Evolutionary conservation across 176 grass and related monocot genomes (phyloP).

Genomic region (Avena atlantica): DNA sequence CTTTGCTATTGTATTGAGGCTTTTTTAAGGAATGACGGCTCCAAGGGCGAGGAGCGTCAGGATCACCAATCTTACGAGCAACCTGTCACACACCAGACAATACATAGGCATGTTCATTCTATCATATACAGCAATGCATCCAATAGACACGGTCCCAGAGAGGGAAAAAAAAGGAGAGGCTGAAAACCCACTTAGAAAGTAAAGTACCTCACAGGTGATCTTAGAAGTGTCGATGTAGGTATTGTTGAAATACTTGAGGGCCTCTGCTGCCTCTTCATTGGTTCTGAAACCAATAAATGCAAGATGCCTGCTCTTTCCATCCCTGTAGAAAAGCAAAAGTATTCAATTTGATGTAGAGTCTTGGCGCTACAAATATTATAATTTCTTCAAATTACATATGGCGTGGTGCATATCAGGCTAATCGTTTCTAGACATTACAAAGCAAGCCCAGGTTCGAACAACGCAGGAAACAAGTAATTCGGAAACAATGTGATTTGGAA

Average conservation of each 20-base stretch:
- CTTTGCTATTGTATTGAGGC: slow-evolving; percentile 43
- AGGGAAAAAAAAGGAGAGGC: neutral
- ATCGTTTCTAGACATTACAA: neutral
- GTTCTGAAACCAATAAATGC: slow-evolving; percentile 90
- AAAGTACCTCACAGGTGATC: slow-evolving; percentile 88
- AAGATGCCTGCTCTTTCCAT: slow-evolving; percentile 95
- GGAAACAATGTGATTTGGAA: neutral
- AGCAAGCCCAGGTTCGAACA: neutral
- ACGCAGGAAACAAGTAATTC: neutral
- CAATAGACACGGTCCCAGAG: neutral
- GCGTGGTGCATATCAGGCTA: neutral
- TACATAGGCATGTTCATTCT: slow-evolving; percentile 1
- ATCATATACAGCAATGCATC: neutral
- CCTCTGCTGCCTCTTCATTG: slow-evolving; percentile 80
- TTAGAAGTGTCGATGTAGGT: slow-evolving; percentile 95
- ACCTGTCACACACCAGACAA: slow-evolving; percentile 48
- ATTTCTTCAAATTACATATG: neutral
- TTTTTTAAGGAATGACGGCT: slow-evolving; percentile 82
- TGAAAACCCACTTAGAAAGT: neutral
- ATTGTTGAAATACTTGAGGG: slow-evolving; percentile 88
- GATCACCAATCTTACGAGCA: slow-evolving; percentile 89
- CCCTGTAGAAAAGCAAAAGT: slow-evolving; percentile 50
- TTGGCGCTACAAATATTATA: neutral
- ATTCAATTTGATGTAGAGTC: neutral
- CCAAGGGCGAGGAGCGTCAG: slow-evolving; percentile 79